A percentile compares a stretch with the other conserved stretches of the same genome.
These are phyloP conservation scores for Rutstroemia sp. DNA, from an alignment of 2,329 filamentous ascomycete species.

Conservation along the genomic window DNA sequence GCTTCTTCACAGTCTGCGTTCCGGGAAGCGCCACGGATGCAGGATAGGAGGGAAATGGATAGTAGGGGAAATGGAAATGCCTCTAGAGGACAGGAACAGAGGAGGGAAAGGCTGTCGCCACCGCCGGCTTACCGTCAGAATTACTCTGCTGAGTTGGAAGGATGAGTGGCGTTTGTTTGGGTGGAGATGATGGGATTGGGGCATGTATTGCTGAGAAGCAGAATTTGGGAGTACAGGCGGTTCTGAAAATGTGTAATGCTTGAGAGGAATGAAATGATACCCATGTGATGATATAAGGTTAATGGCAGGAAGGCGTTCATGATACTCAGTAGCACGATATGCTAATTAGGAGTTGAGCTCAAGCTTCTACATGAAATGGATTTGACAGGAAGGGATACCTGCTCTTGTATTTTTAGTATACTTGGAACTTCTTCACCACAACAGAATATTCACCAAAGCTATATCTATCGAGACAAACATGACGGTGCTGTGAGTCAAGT, in stretches of 20 bases:
- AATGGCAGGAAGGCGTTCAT: not conserved
- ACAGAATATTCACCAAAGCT: no score
- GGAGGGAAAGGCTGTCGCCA: not conserved
- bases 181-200: not conserved
- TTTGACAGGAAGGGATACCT: no score
- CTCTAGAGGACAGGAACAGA: not conserved
- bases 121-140: not conserved
- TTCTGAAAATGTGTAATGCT: not conserved
- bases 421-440: no score
- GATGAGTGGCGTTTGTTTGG: not conserved
- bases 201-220: not conserved
- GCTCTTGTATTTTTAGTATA: no score
- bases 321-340: not conserved
- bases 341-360: no score
- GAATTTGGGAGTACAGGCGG: not conserved
- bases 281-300: not conserved
- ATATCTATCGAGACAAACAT: no score
- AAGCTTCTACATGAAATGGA: no score
- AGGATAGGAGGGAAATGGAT: not conserved
- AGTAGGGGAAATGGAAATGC: not conserved
- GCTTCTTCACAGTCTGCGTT: not conserved
- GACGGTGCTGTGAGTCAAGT: no score
- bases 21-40: not conserved
- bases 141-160: constrained; percentile 3
- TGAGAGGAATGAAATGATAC: constrained; percentile 2